Base-by-base conservation (phyloP, 2,329 filamentous ascomycete genomes). In the Fusarium fracticaudum region DNA sequence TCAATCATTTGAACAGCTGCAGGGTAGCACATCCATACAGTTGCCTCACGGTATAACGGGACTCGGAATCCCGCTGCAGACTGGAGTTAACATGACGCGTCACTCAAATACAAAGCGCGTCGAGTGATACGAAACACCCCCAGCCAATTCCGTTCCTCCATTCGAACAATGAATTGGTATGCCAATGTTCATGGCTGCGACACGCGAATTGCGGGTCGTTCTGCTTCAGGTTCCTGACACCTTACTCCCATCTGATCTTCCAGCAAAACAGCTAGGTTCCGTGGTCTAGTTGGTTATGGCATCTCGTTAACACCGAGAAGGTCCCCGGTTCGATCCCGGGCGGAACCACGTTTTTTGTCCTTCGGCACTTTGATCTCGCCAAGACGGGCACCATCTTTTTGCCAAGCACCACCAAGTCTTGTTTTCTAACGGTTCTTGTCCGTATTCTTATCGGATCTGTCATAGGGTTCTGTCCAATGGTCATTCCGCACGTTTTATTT, bases 241-340 rank as follows among this genome's bases (percentile, higher is more conserved):
- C 1, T 7, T n/a, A 55, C 12, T 29, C 2, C 6, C 2, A 2
- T 26, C 26, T 6, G 26, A 26, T 10, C 11, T 10, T 6, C 2
- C 10, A 64, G 6, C 43, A 37, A 43, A 37, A n/a, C 9, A 58
- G 13, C 31, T 35, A 35, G 61, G 63, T 65, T 53, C 58, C 47
- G 63, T 65, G 63, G 63, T 65, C 63, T 65, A 65, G 63, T 63
- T 65, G 62, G 62, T 66, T 54, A 66, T 66, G 63, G 47, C 63
- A 65, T 65, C 63, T 65, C 63, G 63, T 66, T 55, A 66, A 66
- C 59, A 66, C 63, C 63, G 63, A 66, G 63, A 66, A 66, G 59
- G 63, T 66, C 63, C 63, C 63, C 63, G 63, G 59, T 66, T 64
- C 63, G 38, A 66, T 47, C 63, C 63, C 59, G 63, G 63, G 63